phyloP scores from a whole-genome alignment of 805 yeast genomes.

The Candida krabiensis region DNA sequence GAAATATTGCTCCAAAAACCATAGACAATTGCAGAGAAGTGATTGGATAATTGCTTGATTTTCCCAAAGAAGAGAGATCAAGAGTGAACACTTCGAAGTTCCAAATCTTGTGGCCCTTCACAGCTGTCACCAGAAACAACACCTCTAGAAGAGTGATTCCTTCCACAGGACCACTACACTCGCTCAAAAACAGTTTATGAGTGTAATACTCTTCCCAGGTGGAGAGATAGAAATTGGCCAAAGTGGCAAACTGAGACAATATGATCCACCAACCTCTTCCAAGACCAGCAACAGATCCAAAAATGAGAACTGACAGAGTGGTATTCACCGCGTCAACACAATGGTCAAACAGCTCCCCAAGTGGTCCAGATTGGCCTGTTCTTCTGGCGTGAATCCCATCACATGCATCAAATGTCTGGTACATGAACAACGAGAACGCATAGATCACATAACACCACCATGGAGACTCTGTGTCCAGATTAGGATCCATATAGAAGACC shows the following conservation, averaged over 20 bases:
- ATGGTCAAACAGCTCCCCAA: conserved; percentile 94
- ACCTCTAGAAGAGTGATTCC: conserved; percentile 70
- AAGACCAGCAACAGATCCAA: conserved; percentile 72
- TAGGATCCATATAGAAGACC: conserved; percentile 74
- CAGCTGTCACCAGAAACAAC: conserved; percentile 61
- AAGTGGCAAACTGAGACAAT: conserved; percentile 67
- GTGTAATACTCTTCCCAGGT: conserved; percentile 98
- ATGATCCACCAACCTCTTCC: conserved; percentile 66
- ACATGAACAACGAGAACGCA: conserved; percentile 81
- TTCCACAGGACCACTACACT: conserved; percentile 92
- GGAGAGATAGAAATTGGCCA: conserved; percentile 80
- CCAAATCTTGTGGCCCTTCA: conserved; percentile 73
- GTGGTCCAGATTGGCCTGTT: conserved; percentile 92
- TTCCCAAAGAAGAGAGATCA: conserved; percentile 38
- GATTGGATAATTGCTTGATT: conserved; percentile 29
- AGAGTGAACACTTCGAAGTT: conserved; percentile 37
- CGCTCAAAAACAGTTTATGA: conserved; percentile 72
- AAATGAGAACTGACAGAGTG: conserved; percentile 71
- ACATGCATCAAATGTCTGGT: conserved; percentile 95
- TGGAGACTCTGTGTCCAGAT: conserved; percentile 59
- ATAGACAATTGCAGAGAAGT: conserved; percentile 45
- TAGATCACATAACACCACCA: conserved; percentile 74
- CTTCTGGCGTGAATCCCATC: conserved; percentile 95
- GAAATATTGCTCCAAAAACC: conserved; percentile 51
- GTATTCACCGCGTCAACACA: conserved; percentile 70